Evolutionary conservation across 495 filamentous ascomycete species (phyloP).

Genomic region (Penicillium pancosmium): DNA sequence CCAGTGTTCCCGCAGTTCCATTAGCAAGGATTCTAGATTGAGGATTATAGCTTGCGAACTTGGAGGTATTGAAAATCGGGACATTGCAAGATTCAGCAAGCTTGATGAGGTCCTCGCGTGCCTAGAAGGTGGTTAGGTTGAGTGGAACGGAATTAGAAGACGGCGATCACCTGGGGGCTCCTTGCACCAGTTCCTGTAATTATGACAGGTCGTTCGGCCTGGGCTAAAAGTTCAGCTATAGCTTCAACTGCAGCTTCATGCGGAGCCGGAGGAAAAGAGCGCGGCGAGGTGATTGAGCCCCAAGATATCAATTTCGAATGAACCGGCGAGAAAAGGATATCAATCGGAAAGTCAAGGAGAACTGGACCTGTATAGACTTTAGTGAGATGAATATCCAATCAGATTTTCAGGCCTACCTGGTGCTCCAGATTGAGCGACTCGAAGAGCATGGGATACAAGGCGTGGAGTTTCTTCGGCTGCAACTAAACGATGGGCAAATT

Average conservation of each 20-base stretch:
- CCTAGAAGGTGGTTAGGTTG: slow-evolving; percentile 9
- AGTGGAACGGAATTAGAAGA: background rate
- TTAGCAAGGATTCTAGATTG: slow-evolving; percentile 16
- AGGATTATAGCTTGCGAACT: slow-evolving; percentile 16
- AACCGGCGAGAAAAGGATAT: slow-evolving; percentile 31
- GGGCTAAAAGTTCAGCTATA: slow-evolving; percentile 17
- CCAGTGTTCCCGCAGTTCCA: slow-evolving; percentile 12
- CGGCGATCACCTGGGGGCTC: slow-evolving; percentile 7
- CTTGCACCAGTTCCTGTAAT: slow-evolving; percentile 30
- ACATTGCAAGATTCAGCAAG: slow-evolving; percentile 22
- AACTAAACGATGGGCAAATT: slow-evolving; percentile 34
- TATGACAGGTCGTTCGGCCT: slow-evolving; percentile 24
- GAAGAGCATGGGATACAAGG: slow-evolving; percentile 30
- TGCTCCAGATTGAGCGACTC: slow-evolving; percentile 30
- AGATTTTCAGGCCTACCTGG: slow-evolving; percentile 20
- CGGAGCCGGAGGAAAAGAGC: slow-evolving; percentile 24
- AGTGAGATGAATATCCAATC: background rate
- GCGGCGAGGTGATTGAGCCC: slow-evolving; percentile 31
- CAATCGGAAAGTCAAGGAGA: slow-evolving; percentile 34
- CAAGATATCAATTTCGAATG: slow-evolving; percentile 30
- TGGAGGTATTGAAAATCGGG: slow-evolving; percentile 29
- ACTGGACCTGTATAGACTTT: slow-evolving; percentile 20
- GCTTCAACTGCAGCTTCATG: slow-evolving; percentile 20
- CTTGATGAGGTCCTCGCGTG: slow-evolving; percentile 16
- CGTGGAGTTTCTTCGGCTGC: slow-evolving; percentile 30